These are phyloP conservation scores for Astrephomene gubernaculifera DNA, from an alignment of 139 green algal genomes.

Conservation along the genomic window DNA sequence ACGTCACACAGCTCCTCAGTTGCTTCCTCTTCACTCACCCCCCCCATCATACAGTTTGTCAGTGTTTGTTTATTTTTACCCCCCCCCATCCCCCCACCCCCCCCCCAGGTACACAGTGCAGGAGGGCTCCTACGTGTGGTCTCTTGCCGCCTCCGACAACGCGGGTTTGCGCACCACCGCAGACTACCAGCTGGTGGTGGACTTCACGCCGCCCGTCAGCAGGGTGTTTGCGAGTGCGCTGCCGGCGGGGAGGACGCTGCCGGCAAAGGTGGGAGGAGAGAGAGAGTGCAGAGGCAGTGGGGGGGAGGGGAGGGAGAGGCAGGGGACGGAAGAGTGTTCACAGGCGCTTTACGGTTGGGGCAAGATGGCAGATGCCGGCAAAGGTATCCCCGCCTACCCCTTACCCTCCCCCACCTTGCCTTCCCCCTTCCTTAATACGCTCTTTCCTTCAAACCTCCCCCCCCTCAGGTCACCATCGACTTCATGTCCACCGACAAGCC, in stretches of 20 bases:
- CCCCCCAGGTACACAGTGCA: constrained; percentile 24
- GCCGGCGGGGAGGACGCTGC: background rate
- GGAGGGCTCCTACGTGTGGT: constrained; percentile 25
- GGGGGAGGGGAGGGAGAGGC: background rate
- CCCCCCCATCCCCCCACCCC: background rate
- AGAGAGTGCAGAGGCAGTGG: background rate
- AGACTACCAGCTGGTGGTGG: background rate
- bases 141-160: background rate
- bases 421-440: background rate
- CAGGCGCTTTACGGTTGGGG: background rate
- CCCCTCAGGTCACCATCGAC: background rate
- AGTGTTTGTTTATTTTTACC: background rate
- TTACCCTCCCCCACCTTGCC: background rate
- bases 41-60: background rate
- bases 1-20: background rate
- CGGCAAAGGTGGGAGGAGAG: background rate
- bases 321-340: background rate
- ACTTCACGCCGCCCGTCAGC: constrained; percentile 15
- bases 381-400: background rate
- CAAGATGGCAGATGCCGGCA: background rate
- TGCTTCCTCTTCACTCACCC: background rate
- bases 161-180: background rate
- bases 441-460: background rate
- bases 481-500: constrained; percentile 14
- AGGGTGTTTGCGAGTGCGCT: background rate